A percentile compares a stretch with the other conserved stretches of the same genome.
phyloP scores from a whole-genome alignment of 169 alveolate genomes.

The Amoebophrya sp. region DNA sequence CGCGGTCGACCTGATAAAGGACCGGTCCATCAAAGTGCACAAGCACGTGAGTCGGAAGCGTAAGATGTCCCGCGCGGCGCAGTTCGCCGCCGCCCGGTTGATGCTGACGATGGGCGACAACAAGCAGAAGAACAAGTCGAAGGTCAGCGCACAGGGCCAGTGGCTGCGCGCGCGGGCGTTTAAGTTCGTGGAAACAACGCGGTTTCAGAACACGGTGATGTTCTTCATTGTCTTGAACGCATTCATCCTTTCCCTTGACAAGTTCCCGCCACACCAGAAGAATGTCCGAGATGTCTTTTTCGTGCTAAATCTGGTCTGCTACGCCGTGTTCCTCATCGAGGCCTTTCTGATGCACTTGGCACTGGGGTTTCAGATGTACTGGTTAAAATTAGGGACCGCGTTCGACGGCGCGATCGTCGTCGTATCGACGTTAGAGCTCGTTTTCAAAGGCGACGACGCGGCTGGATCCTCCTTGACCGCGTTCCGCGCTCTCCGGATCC shows the following conservation, averaged over 20 bases:
- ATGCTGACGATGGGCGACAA: background rate
- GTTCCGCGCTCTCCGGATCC: constrained; percentile 6
- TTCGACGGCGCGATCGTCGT: constrained; percentile 20
- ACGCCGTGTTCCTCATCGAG: constrained; percentile 28
- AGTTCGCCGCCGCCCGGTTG: background rate
- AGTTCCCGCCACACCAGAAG: constrained; percentile 1
- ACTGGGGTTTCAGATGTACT: constrained; percentile 9
- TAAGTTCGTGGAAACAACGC: background rate
- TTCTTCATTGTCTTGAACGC: background rate
- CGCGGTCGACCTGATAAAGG: too few relatives aligned
- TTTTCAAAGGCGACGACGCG: background rate
- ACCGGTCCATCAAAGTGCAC: background rate
- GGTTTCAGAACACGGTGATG: background rate
- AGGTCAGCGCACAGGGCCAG: too few relatives aligned
- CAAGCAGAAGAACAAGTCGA: too few relatives aligned
- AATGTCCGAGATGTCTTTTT: background rate
- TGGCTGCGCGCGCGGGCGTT: background rate
- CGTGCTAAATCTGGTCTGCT: background rate
- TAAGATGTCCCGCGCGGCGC: background rate
- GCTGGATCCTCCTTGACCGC: background rate
- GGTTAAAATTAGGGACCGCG: constrained; percentile 15
- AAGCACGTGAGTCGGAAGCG: background rate
- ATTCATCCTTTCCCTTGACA: background rate
- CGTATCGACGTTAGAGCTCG: background rate
- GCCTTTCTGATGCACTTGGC: constrained; percentile 10